phyloP scores from a whole-genome alignment of 1,284 basidiomycete genomes.

The Chiua sp. region DNA sequence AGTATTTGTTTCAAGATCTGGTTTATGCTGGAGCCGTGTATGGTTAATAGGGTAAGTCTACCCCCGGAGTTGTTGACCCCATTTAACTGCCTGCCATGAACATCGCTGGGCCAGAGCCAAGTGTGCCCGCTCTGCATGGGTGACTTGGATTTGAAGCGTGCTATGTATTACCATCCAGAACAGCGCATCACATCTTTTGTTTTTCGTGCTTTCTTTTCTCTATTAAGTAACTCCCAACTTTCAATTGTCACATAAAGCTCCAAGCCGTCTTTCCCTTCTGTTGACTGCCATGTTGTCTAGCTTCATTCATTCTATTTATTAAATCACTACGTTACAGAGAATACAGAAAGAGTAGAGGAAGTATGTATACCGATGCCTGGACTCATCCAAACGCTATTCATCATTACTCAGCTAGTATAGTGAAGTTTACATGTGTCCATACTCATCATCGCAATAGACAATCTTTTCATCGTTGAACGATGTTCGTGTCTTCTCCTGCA shows the following conservation, averaged over 20 bases:
- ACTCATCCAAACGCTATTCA: too few species aligned
- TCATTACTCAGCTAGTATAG: too few species aligned
- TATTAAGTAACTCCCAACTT: background rate
- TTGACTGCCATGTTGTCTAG: background rate
- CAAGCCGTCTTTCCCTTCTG: constrained; percentile 12
- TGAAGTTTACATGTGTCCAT: background rate
- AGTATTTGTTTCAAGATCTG: too few species aligned
- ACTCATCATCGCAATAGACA: background rate
- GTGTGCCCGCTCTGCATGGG: constrained; percentile 54
- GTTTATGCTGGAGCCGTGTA: too few species aligned
- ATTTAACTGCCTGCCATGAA: too few species aligned
- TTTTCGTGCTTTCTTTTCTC: constrained; percentile 16
- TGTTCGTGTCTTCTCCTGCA: background rate
- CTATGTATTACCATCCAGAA: constrained; percentile 3
- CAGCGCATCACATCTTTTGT: constrained; percentile 37
- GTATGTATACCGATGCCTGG: too few species aligned
- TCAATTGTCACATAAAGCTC: constrained; percentile 18
- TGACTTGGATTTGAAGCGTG: constrained; percentile 35
- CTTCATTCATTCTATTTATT: too few species aligned
- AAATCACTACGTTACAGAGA: too few species aligned
- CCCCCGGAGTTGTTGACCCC: too few species aligned
- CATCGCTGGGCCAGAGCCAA: constrained; percentile 53
- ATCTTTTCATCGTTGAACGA: constrained; percentile 5
- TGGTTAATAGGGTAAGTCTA: too few species aligned
- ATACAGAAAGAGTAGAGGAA: too few species aligned